Percentiles rank a stretch among this genome's conserved stretches.
phyloP scores from a whole-genome alignment of 768 basidiomycete genomes.

The Kwoniella sp. region DNA sequence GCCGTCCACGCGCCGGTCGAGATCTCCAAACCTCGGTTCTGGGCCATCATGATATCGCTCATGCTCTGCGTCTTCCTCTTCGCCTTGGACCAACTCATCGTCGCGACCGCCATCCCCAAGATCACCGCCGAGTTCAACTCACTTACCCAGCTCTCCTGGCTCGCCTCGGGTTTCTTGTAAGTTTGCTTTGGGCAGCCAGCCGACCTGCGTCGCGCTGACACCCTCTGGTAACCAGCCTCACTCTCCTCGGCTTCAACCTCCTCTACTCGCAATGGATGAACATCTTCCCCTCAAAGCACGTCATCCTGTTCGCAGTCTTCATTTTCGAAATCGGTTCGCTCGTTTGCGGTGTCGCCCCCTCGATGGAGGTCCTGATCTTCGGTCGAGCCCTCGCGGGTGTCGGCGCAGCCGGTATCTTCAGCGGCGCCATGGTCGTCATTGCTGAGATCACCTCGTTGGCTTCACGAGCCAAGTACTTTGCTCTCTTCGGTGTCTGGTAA shows the following conservation, averaged over 20 bases:
- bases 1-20: constrained; percentile 27
- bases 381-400: constrained; percentile 55
- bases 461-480: constrained; percentile 42
- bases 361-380: constrained; percentile 47
- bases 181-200: not conserved
- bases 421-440: constrained; percentile 35
- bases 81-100: constrained; percentile 51
- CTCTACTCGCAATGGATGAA: constrained; percentile 43
- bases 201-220: not conserved
- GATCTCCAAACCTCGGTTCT: constrained; percentile 28
- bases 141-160: constrained; percentile 41
- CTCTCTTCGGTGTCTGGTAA: constrained; percentile 44
- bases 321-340: constrained; percentile 55
- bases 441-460: constrained; percentile 42
- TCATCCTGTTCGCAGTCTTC: constrained; percentile 44
- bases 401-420: constrained; percentile 54
- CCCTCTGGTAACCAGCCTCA: constrained; percentile 27
- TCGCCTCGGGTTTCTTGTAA: constrained; percentile 46
- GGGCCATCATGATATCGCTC: constrained; percentile 29
- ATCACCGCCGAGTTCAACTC: constrained; percentile 45
- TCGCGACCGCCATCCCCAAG: constrained; percentile 47
- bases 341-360: constrained; percentile 52
- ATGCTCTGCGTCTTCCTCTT: constrained; percentile 41
- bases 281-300: constrained; percentile 48
- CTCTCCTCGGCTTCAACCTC: constrained; percentile 46